These are phyloP conservation scores for Panicum miliaceum DNA, from an alignment of 176 grass and related monocot species.

Conservation along the genomic window DNA sequence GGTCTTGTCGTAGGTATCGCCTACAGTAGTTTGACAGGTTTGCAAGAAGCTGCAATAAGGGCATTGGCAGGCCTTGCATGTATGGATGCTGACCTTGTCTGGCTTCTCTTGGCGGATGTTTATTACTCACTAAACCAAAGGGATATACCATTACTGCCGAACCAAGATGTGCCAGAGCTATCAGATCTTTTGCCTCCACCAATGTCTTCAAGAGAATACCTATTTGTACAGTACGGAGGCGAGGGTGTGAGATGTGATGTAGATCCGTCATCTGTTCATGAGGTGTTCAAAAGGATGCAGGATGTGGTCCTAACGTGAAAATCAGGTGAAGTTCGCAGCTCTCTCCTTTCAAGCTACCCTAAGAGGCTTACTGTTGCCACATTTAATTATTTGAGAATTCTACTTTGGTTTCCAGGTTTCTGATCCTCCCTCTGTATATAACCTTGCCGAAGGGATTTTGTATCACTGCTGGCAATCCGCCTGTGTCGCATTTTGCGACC, in stretches of 20 bases:
- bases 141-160: constrained; percentile 49
- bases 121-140: constrained; percentile 77
- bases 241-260: constrained; percentile 73
- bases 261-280: constrained; percentile 57
- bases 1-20: constrained; percentile 93
- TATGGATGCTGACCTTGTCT: constrained; percentile 87
- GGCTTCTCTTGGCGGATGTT: constrained; percentile 91
- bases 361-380: constrained; percentile 6
- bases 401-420: constrained; percentile 12
- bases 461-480: background rate
- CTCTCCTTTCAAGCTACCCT: background rate
- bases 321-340: constrained; percentile 4
- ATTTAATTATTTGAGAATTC: constrained; percentile 28
- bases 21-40: constrained; percentile 60
- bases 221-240: constrained; percentile 79
- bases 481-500: background rate
- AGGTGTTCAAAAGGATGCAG: constrained; percentile 61
- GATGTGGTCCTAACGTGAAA: constrained; percentile 38
- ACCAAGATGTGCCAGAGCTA: constrained; percentile 50
- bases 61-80: constrained; percentile 68
- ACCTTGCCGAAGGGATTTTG: constrained; percentile 6
- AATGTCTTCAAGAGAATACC: constrained; percentile 64
- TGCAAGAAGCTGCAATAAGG: constrained; percentile 71
- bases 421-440: constrained; percentile 13
- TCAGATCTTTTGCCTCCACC: constrained; percentile 71